A percentile compares a stretch with the other conserved stretches of the same genome.
Conservation (phyloP, 1,284 basidiomycete species). For the Pterulicium gracile region DNA sequence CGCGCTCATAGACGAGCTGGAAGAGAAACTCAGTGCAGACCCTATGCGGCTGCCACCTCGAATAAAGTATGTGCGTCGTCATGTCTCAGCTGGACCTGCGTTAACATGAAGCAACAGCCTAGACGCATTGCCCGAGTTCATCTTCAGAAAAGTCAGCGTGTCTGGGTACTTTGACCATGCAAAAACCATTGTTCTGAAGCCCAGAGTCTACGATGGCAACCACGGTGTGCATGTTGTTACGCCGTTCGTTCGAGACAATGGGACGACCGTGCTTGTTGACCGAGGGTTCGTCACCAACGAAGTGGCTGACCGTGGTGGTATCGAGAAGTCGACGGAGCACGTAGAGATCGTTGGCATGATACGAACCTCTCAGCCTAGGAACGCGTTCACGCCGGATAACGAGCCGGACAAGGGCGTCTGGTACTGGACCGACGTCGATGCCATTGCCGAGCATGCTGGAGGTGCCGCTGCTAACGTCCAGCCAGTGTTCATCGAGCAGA, state of each 20-base stretch:
- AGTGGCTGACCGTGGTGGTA: conserved; percentile 25
- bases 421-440: conserved; percentile 85
- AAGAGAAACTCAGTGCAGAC: conserved; percentile 78
- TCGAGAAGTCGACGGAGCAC: conserved; percentile 35
- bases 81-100: conserved; percentile 9
- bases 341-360: conserved; percentile 70
- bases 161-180: conserved; percentile 70
- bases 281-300: conserved; percentile 82
- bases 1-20: conserved; percentile 86
- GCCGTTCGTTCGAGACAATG: conserved; percentile 70
- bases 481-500: conserved; percentile 79
- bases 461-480: conserved; percentile 62
- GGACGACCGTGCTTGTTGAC: conserved; percentile 80
- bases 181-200: conserved; percentile 75
- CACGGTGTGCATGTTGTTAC: conserved; percentile 83
- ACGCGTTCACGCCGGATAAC: conserved; percentile 85
- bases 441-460: conserved; percentile 76
- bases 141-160: conserved; percentile 77
- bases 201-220: conserved; percentile 79
- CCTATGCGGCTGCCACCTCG: conserved; percentile 74
- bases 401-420: conserved; percentile 72
- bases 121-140: conserved; percentile 73
- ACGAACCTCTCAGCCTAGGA: conserved; percentile 56
- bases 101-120: conserved; percentile 29
- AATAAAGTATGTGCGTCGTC: conserved; percentile 65